Base-by-base conservation (phyloP, 257 asterid genomes). In the Nicotiana knightiana region DNA sequence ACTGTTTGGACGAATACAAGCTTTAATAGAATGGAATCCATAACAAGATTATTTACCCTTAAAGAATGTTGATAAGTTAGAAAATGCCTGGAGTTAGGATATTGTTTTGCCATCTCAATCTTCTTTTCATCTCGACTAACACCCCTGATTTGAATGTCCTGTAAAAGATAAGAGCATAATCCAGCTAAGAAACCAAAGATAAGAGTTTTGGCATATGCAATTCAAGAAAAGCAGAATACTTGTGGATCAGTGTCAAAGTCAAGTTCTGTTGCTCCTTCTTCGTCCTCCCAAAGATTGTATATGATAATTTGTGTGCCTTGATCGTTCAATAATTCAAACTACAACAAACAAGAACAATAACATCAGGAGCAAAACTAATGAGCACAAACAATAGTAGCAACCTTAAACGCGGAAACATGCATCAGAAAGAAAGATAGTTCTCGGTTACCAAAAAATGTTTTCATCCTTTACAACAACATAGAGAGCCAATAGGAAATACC, bases 281-380 rank as follows among this genome's bases (percentile, higher is more conserved):
- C 98, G 54, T 93, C 93, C 88, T 93, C 97, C 98, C 98, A 92
- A 1, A 93, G 94, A 84, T 93, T 93, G 83, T 92, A 93, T 63
- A 95, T 92, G 57, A 93, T 77, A 21, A 95, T 88, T 0, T 94
- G 94, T 0, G 98, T 93, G 17, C 98, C 98, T 71, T 90, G 97
- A 82, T 88, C 92, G 35, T 84, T 26, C 81, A 95, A 28, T 35
- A 53, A 77, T 51, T 90, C 64, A 82, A 95, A 92, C 98, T 92
- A 62, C 79, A 83, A 73, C 2, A 24, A 73, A 3, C 55, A 35
- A 59, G 53, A 55, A 3, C 11, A 24, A 83, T 12, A 71, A 48
- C 9, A 70, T 46, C 24, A 43, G 61, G 37, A 12, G 6, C 59
- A 21, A 11, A 26, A 26, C 37, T 63, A 63, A 61, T 61, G 62